A percentile compares a stretch with the other conserved stretches of the same genome.
phyloP scores from a whole-genome alignment of 352 stramenopile species.

The Phytopythium cucurbitacearum region DNA sequence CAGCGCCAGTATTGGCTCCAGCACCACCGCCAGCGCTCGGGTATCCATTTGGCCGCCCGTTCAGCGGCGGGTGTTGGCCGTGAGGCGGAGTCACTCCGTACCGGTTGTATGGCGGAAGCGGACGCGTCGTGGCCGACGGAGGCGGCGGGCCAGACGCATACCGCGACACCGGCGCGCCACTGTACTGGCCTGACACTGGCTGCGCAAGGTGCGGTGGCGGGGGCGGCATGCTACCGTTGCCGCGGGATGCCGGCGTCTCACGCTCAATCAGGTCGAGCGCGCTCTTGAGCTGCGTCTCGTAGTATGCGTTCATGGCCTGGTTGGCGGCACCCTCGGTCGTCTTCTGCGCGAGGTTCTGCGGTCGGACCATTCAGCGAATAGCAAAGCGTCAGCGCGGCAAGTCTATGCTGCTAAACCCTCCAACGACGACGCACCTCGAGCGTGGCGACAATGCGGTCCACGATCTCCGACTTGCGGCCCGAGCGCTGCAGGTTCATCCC shows the following conservation, averaged over 20 bases:
- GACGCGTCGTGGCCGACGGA: neutral
- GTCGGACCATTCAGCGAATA: neutral
- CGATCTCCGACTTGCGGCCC: constrained; percentile 73
- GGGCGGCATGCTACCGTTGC: neutral
- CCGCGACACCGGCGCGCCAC: constrained; percentile 1
- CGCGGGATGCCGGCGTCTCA: neutral
- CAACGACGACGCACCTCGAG: constrained; percentile 38
- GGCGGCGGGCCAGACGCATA: neutral
- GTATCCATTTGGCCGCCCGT: neutral
- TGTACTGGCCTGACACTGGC: constrained; percentile 2
- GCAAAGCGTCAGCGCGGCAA: too few relatives aligned
- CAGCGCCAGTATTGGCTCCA: neutral
- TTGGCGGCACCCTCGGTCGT: constrained; percentile 3
- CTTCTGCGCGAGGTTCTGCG: constrained; percentile 21
- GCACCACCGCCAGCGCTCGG: too few relatives aligned
- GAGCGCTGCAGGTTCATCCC: constrained; percentile 66
- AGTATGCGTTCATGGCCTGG: constrained; percentile 2
- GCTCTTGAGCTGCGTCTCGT: constrained; percentile 5
- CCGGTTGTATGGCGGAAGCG: too few relatives aligned
- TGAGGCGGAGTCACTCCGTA: too few relatives aligned
- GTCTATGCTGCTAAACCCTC: too few relatives aligned
- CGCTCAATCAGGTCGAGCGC: neutral
- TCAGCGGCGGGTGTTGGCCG: neutral
- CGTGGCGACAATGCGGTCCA: constrained; percentile 62
- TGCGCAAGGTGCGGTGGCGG: neutral